Evolutionary conservation across 148 eudicot species (phyloP).

Genomic region (Fagopyrum esculentum): DNA sequence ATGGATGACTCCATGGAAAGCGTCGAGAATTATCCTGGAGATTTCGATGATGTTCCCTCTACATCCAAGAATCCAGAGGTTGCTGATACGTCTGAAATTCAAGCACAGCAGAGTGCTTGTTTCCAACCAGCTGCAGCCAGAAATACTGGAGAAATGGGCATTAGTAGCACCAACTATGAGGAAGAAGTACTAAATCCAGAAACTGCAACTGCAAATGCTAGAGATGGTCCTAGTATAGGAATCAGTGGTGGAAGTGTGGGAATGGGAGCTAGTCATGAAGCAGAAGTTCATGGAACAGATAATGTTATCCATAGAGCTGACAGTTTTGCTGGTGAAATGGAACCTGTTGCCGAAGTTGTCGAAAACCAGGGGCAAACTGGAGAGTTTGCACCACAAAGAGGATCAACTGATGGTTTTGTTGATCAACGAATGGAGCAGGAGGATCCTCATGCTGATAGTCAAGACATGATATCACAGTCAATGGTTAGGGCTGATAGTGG

Average conservation of each 20-base stretch:
- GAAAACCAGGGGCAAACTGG: conserved; percentile 94
- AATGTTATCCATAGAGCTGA: conserved; percentile 69
- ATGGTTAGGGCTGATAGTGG: conserved; percentile 88
- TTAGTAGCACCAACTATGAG: conserved; percentile 85
- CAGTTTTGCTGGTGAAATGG: conserved; percentile 86
- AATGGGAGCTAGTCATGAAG: conserved; percentile 99
- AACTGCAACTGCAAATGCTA: conserved; percentile 62
- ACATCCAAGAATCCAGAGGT: conserved; percentile 50
- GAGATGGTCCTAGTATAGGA: conserved; percentile 82
- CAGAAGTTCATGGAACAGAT: conserved; percentile 89
- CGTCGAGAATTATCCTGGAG: conserved; percentile 89
- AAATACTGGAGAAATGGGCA: conserved; percentile 75
- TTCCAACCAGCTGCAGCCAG: conserved; percentile 50
- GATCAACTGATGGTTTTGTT: conserved; percentile 68
- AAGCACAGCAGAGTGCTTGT: conserved; percentile 88
- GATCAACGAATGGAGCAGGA: conserved; percentile 71
- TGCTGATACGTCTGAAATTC: conserved; percentile 73
- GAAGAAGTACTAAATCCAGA: conserved; percentile 91
- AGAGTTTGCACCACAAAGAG: conserved; percentile 68
- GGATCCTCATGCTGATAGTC: conserved; percentile 91
- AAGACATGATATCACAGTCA: conserved; percentile 73
- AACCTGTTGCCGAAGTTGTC: conserved; percentile 78
- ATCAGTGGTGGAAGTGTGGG: conserved; percentile 98
- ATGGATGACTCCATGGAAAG: conserved; percentile 97
- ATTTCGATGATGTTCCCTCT: conserved; percentile 65